Base-by-base conservation (phyloP, 2,329 filamentous ascomycete species). In the Botrytis elliptica region DNA sequence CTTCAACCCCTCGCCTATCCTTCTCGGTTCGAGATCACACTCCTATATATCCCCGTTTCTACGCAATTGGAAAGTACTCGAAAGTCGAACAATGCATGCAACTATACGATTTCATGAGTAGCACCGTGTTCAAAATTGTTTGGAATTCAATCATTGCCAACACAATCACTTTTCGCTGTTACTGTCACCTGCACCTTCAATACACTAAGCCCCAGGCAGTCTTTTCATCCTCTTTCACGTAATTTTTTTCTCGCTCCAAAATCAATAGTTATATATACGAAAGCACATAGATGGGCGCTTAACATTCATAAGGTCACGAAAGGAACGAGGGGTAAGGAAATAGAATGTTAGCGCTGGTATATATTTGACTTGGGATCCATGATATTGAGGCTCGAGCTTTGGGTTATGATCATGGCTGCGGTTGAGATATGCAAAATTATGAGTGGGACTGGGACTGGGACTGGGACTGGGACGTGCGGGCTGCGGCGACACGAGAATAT, bases 381-480 rank as follows among this genome's bases (percentile, higher is more conserved):
- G 49, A n/a, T 55, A 55, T 62, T 62, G 59, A 62, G 59, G 59
- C 59, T 40, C 59, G 59, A 40, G 59, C 59, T 55, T 38, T 63
- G 25, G 60, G 38, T n/a, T 40, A 25, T 42, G 36, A 38, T 63
- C 3, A 8, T 63, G 60, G 60, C 60, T 42, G 38, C 36, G 60
- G 60, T 16, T n/a, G 60, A 63, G 38, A 16, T 18, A n/a, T 63
- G 60, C 60, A 40, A 40, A 36, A 63, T 42, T 63, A 42, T 63
- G 22, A 42, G 60, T 63, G 60, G 36, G 38, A 40, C 60, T 40
- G 22, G 36, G 25, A n/a, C 25, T 40, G 22, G 36, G 25, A n/a
- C 25, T 63, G 60, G 36, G 38, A 40, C 60, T 40, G 22, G 36
- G 25, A n/a, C 25, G 25, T 42, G 22, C 22, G 60, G 60, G 25